A percentile compares a stretch with the other conserved stretches of the same genome.
Evolutionary conservation across 768 basidiomycete species (phyloP).

Genomic region (Plicaturopsis crispa): DNA sequence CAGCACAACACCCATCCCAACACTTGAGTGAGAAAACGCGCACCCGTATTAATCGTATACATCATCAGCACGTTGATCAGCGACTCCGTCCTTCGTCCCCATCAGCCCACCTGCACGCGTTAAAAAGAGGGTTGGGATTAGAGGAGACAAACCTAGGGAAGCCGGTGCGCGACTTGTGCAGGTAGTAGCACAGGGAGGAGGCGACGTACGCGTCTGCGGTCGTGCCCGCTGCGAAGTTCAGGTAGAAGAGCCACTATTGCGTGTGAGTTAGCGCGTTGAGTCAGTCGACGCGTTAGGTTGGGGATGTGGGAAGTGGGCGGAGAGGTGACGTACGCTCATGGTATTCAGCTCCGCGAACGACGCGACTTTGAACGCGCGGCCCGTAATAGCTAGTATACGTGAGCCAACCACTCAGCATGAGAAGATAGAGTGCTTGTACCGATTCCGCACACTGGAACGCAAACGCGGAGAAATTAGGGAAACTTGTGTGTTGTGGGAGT

Average conservation of each 20-base stretch:
- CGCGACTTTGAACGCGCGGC: conserved; percentile 30
- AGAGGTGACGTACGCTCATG: conserved; percentile 25
- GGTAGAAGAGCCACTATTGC: conserved; percentile 39
- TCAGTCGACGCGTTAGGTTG: no score
- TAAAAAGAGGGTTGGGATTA: neutral
- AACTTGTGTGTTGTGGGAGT: no score
- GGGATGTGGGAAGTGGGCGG: neutral
- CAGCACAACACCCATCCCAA: neutral
- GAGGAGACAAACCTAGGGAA: conserved; percentile 29
- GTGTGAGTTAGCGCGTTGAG: no score
- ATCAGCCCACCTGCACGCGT: no score
- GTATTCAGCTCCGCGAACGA: conserved; percentile 28
- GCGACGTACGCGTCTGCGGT: conserved; percentile 45
- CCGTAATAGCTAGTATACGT: conserved; percentile 9
- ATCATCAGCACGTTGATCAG: conserved; percentile 38
- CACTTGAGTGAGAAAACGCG: conserved; percentile 18
- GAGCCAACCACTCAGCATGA: neutral
- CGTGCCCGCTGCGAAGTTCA: conserved; percentile 43
- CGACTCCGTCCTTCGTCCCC: conserved; percentile 36
- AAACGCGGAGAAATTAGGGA: no score
- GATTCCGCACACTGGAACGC: conserved; percentile 25
- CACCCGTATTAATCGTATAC: conserved; percentile 50
- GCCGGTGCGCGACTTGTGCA: conserved; percentile 43
- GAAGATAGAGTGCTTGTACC: conserved; percentile 18
- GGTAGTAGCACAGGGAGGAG: conserved; percentile 37